These are phyloP conservation scores for Penicillium maclennaniae DNA, from an alignment of 495 filamentous ascomycete species.

Conservation along the genomic window DNA sequence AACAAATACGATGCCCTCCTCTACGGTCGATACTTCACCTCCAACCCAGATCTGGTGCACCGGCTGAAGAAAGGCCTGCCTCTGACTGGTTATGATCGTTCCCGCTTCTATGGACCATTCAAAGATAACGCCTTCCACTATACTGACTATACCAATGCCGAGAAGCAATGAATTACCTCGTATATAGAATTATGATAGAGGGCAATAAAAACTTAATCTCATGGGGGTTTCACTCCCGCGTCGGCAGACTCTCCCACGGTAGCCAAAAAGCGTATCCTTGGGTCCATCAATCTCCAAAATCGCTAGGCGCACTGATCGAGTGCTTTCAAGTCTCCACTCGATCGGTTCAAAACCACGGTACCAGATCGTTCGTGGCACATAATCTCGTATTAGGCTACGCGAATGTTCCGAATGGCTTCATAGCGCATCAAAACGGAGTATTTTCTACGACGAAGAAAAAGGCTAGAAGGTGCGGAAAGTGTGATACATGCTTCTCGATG, in stretches of 20 bases:
- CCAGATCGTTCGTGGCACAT: background rate
- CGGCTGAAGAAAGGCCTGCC: conserved; percentile 51
- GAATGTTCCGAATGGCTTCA: background rate
- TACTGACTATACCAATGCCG: conserved; percentile 26
- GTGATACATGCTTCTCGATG: too few species aligned
- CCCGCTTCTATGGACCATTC: conserved; percentile 55
- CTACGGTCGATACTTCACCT: conserved; percentile 63
- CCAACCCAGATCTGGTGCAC: conserved; percentile 64
- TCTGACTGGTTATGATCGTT: conserved; percentile 52
- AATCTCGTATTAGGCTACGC: background rate
- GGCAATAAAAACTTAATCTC: too few species aligned
- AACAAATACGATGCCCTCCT: conserved; percentile 40
- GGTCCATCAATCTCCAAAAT: background rate
- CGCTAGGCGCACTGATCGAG: background rate
- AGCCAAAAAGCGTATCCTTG: background rate
- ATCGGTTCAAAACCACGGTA: background rate
- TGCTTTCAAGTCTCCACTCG: background rate
- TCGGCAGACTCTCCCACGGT: background rate
- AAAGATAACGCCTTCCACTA: conserved; percentile 34
- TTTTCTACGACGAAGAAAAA: too few species aligned
- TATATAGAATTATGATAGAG: conserved; percentile 3
- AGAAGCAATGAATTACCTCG: conserved; percentile 3
- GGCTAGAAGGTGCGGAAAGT: too few species aligned
- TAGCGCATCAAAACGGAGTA: too few species aligned
- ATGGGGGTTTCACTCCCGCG: too few species aligned